Percentiles rank a stretch among this genome's conserved stretches.
phyloP scores from a whole-genome alignment of 1,284 basidiomycete species.

The Leccinum variabile region DNA sequence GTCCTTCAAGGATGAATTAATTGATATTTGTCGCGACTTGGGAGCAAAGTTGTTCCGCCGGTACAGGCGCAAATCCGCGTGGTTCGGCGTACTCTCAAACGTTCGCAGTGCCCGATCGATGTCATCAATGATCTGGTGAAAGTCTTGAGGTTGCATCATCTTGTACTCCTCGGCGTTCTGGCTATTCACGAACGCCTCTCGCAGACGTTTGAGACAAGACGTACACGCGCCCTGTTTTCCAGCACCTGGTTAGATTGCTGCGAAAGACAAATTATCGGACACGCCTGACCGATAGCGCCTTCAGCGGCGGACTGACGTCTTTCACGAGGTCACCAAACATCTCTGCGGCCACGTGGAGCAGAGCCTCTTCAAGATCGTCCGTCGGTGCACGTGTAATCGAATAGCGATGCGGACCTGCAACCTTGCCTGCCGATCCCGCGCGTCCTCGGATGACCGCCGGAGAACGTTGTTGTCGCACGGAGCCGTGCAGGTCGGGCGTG shows the following conservation, averaged over 20 bases:
- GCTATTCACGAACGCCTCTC: slow-evolving; percentile 58
- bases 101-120: slow-evolving; percentile 69
- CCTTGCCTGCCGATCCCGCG: slow-evolving; percentile 15
- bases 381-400: slow-evolving; percentile 16
- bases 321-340: slow-evolving; percentile 86
- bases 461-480: slow-evolving; percentile 24
- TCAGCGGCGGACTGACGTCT: slow-evolving; percentile 78
- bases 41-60: slow-evolving; percentile 50
- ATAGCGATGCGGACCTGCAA: slow-evolving; percentile 17
- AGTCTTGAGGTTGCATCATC: slow-evolving; percentile 52
- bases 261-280: not conserved
- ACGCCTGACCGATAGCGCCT: slow-evolving; percentile 67
- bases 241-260: slow-evolving; percentile 1
- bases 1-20: slow-evolving; percentile 37
- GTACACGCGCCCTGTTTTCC: slow-evolving; percentile 56
- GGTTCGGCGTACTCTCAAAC: slow-evolving; percentile 82
- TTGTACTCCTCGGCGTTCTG: slow-evolving; percentile 25
- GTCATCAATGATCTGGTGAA: slow-evolving; percentile 59
- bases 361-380: slow-evolving; percentile 54
- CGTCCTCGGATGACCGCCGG: slow-evolving; percentile 25
- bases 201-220: slow-evolving; percentile 57
- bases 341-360: slow-evolving; percentile 65
- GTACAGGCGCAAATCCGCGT: slow-evolving; percentile 78
- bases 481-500: slow-evolving; percentile 55
- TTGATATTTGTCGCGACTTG: slow-evolving; percentile 34